Evolutionary conservation across 805 yeast species (phyloP).

Genomic region (Suhomyces canberraensis): DNA sequence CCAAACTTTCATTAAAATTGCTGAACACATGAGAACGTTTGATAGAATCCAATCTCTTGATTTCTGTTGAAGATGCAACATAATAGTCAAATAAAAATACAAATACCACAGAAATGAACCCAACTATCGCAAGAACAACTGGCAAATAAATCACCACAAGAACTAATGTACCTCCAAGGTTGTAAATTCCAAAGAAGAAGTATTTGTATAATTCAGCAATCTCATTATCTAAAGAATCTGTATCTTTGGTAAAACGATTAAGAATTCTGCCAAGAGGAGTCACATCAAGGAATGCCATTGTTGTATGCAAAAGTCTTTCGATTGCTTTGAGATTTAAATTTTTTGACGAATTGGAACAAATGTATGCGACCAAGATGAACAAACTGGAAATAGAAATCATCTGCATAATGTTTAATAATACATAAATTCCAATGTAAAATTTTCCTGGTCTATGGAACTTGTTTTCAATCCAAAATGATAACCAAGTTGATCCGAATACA

Average conservation of each 20-base stretch:
- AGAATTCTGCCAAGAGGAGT: slow-evolving; percentile 85
- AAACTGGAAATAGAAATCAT: slow-evolving; percentile 40
- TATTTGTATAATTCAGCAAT: slow-evolving; percentile 65
- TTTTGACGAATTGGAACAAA: slow-evolving; percentile 52
- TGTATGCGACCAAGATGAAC: slow-evolving; percentile 46
- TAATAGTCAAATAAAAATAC: slow-evolving; percentile 49
- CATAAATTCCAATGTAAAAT: slow-evolving; percentile 71
- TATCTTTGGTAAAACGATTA: slow-evolving; percentile 84
- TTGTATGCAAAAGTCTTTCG: slow-evolving; percentile 61
- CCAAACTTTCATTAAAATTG: slow-evolving; percentile 65
- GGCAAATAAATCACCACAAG: slow-evolving; percentile 68
- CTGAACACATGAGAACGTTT: slow-evolving; percentile 68
- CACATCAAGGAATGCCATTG: slow-evolving; percentile 79
- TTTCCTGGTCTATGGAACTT: slow-evolving; percentile 47
- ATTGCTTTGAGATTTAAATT: slow-evolving; percentile 59
- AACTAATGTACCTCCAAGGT: slow-evolving; percentile 47
- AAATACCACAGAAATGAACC: slow-evolving; percentile 48
- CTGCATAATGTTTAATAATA: slow-evolving; percentile 52
- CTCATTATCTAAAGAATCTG: slow-evolving; percentile 79
- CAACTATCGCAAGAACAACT: slow-evolving; percentile 65
- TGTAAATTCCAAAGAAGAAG: slow-evolving; percentile 41
- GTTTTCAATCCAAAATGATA: slow-evolving; percentile 25
- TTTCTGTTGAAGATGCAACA: slow-evolving; percentile 69
- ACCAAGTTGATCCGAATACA: slow-evolving; percentile 22
- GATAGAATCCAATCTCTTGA: slow-evolving; percentile 71